Evolutionary conservation across 139 green algal genomes (phyloP), one percentile per base, ranked within the genome.

Genomic region (Chlamydomonas schloesseri): DNA sequence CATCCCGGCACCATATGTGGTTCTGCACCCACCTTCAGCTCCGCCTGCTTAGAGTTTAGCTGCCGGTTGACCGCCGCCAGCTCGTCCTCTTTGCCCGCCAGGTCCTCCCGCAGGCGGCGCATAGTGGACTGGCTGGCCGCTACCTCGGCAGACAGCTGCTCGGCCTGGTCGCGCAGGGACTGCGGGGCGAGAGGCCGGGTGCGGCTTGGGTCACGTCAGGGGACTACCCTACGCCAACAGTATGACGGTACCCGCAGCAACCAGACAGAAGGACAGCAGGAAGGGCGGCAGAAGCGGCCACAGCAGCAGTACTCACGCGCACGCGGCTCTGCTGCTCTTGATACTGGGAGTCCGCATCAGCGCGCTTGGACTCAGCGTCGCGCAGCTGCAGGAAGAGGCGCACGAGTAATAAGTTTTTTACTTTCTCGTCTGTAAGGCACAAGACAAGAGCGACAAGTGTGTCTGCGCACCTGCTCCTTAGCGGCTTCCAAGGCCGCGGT

Each of bases 71-170:
- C 33, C 18, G 46, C 57, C 17, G 57, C 55, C 42, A 90, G 73
- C 26, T 80, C 81, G 33, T 87, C 78, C 77, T 90, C 78, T 50
- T 60, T 69, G 24, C 60, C 42, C 15, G 37, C 36, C 78, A 90
- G 71, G 57, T 90, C 86, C 5, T 29, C 55, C 10, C 5, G 65
- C 53, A 87, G 14, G 20, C 86, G 55, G 11, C 24, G 57, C 29
- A 90, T n/a, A 21, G 53, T 58, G 53, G 64, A 29, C 46, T 87
- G 78, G 17, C 21, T 53, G n/a, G 57, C 57, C 3, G 81, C 55
- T n/a, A 78, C 37, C 33, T 94, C 60, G 62, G 89, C 91, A 29
- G 84, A 68, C 65, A 88, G 87, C 46, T 83, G 64, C 34, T 71
- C 71, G 5, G 55, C 53, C 42, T 92, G 76, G 68, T 85, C 31